Conservation (phyloP, 371 early-diverging fungal species). For the Rhizomucor miehei region DNA sequence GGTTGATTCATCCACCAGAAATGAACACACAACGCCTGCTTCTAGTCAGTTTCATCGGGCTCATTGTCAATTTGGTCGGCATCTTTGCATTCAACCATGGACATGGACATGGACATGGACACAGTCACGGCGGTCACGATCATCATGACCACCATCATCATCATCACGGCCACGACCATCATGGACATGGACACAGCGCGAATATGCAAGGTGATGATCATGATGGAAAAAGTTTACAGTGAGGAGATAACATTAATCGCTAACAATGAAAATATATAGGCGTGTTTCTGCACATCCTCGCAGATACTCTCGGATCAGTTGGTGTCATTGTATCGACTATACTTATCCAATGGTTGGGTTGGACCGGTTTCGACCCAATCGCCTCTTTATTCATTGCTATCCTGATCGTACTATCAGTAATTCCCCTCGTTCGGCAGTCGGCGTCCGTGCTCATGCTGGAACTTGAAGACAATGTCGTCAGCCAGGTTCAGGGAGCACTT, state of each 20-base stretch:
- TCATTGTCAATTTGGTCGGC: slow-evolving; percentile 90
- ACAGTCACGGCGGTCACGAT: slow-evolving; percentile 40
- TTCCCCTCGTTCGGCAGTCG: slow-evolving; percentile 80
- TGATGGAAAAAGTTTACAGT: not conserved
- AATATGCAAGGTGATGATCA: slow-evolving; percentile 68
- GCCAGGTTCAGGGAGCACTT: slow-evolving; percentile 50
- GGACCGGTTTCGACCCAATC: slow-evolving; percentile 94
- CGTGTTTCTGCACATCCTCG: slow-evolving; percentile 93
- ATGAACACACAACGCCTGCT: slow-evolving; percentile 85
- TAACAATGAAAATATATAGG: slow-evolving; percentile 36
- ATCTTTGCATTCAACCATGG: slow-evolving; percentile 91
- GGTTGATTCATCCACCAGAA: slow-evolving; percentile 82
- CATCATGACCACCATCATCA: slow-evolving; percentile 46
- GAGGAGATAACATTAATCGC: not conserved
- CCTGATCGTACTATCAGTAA: slow-evolving; percentile 81
- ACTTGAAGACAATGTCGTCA: slow-evolving; percentile 46
- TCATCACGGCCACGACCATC: slow-evolving; percentile 47
- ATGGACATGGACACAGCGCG: slow-evolving; percentile 47
- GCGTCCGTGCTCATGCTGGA: slow-evolving; percentile 59
- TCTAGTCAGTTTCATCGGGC: slow-evolving; percentile 84
- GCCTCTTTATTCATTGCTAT: slow-evolving; percentile 91
- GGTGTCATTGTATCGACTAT: slow-evolving; percentile 93
- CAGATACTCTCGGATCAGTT: slow-evolving; percentile 94
- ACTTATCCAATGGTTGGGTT: slow-evolving; percentile 86
- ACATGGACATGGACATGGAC: slow-evolving; percentile 67